Evolutionary conservation across 306 rosid species (phyloP).

Genomic region (Styphnolobium japonicum): DNA sequence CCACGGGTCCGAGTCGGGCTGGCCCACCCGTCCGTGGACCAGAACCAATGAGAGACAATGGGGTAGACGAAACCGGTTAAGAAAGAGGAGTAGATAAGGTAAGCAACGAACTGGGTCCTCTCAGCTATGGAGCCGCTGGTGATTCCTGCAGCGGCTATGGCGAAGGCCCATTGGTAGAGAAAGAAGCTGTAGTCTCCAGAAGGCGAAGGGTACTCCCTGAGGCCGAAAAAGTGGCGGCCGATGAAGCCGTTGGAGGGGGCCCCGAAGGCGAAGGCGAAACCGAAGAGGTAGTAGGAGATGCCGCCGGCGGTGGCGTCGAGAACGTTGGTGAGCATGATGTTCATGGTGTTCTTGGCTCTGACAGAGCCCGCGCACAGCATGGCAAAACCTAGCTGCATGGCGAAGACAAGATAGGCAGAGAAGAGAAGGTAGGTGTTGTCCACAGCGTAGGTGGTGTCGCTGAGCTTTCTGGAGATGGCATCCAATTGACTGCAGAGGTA

Average conservation of each 20-base stretch:
- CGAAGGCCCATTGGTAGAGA: slow-evolving; percentile 67
- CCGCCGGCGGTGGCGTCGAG: slow-evolving; percentile 62
- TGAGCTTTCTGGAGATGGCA: slow-evolving; percentile 22
- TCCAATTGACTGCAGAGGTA: slow-evolving; percentile 41
- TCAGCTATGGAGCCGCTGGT: slow-evolving; percentile 63
- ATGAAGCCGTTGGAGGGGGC: slow-evolving; percentile 53
- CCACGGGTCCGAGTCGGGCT: slow-evolving; percentile 16
- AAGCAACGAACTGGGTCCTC: slow-evolving; percentile 59
- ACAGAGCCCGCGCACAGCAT: slow-evolving; percentile 69
- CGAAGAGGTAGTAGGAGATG: slow-evolving; percentile 57
- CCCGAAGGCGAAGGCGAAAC: slow-evolving; percentile 60
- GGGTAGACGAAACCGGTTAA: slow-evolving; percentile 57
- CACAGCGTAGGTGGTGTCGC: slow-evolving; percentile 42
- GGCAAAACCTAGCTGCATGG: slow-evolving; percentile 72
- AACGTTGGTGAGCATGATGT: slow-evolving; percentile 70
- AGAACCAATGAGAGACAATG: slow-evolving; percentile 54
- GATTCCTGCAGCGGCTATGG: slow-evolving; percentile 59
- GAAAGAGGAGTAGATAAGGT: slow-evolving; percentile 52
- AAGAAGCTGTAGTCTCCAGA: slow-evolving; percentile 46
- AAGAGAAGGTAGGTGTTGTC: no score
- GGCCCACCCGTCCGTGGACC: slow-evolving; percentile 64
- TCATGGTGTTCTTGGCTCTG: slow-evolving; percentile 66
- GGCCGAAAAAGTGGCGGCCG: slow-evolving; percentile 55
- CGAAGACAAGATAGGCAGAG: slow-evolving; percentile 65
- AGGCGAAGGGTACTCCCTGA: slow-evolving; percentile 21